phyloP scores from a whole-genome alignment of 345 rosid species.

The Eucalyptus pumila region DNA sequence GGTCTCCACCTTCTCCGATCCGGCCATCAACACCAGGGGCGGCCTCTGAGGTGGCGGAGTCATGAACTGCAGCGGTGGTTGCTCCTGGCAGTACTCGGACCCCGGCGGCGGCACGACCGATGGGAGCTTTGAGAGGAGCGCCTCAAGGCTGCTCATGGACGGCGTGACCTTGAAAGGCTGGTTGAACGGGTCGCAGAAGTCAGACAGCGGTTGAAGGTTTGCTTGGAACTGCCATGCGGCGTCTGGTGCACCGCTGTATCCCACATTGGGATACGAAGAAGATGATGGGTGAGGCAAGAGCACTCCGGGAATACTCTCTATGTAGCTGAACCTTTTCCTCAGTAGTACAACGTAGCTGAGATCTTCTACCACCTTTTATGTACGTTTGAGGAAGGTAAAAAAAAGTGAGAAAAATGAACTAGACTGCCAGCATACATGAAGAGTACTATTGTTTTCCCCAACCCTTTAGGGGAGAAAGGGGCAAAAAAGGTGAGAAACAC shows the following conservation, averaged over 20 bases:
- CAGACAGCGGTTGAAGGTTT: conserved; percentile 9
- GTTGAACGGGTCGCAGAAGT: conserved; percentile 26
- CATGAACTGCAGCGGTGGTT: background rate
- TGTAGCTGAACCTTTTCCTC: conserved; percentile 80
- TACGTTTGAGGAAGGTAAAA: background rate
- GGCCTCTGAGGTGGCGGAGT: background rate
- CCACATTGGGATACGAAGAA: conserved; percentile 46
- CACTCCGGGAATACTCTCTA: conserved; percentile 90
- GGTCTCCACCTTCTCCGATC: background rate
- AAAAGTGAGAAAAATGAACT: background rate
- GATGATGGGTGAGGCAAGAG: conserved; percentile 92
- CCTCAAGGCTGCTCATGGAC: conserved; percentile 96
- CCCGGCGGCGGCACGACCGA: conserved; percentile 59
- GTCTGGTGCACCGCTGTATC: conserved; percentile 17
- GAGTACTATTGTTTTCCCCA: background rate
- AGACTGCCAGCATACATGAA: background rate
- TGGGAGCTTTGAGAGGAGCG: conserved; percentile 91
- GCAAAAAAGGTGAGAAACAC: background rate
- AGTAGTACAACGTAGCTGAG: conserved; percentile 70
- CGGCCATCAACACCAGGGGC: background rate
- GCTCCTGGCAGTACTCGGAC: background rate
- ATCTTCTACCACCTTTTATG: conserved; percentile 65
- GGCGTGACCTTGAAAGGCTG: conserved; percentile 42
- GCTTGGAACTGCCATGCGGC: conserved; percentile 49
- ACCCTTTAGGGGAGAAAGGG: background rate